Evolutionary conservation across 1,139 yeast species (phyloP), one percentile per base, ranked within the genome.

Genomic region (Scheffersomyces titani): DNA sequence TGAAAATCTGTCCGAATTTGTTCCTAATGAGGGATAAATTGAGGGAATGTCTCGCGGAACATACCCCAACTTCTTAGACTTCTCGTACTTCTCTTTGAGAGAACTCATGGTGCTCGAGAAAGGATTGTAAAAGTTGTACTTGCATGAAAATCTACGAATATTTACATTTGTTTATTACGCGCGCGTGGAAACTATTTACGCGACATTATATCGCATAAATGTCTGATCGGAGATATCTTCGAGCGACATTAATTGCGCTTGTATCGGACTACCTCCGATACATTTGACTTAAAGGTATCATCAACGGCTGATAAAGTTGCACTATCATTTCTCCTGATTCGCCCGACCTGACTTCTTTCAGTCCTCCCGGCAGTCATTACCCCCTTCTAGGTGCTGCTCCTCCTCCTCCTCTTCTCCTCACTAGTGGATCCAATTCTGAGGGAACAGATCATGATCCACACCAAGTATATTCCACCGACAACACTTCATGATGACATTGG

Each of bases 31-130:
- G 7, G 49, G 49, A 9, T 46, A 46, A 5, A 46, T 6, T 13
- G 49, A 46, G 22, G 49, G 22, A 7, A 46, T 20, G 16, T 47
- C 52, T 18, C 57, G 51, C 9, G 53, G 57, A 19, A 44, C 47
- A 44, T 55, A 55, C 7, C 57, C 55, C 47, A 49, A 52, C 47
- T 49, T 52, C 18, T 44, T 50, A 11, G 52, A 47, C 49, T 49
- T 53, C n/a, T 53, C 55, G 16, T 21, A 49, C 46, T 49, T 52
- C 18, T 49, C 51, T 7, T 20, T 20, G 16, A 55, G 20, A 51
- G 48, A 11, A 19, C 55, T 20, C 58, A 49, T 9, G 56, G 49
- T n/a, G 54, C 50, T 7, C 47, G 51, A 13, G 52, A 40, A 1
- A 52, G 50, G 6, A 56, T 50, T 5, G 51, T 40, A 49, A 54